Evolutionary conservation across 352 stramenopile genomes (phyloP).

Genomic region (Sclerospora graminicola): DNA sequence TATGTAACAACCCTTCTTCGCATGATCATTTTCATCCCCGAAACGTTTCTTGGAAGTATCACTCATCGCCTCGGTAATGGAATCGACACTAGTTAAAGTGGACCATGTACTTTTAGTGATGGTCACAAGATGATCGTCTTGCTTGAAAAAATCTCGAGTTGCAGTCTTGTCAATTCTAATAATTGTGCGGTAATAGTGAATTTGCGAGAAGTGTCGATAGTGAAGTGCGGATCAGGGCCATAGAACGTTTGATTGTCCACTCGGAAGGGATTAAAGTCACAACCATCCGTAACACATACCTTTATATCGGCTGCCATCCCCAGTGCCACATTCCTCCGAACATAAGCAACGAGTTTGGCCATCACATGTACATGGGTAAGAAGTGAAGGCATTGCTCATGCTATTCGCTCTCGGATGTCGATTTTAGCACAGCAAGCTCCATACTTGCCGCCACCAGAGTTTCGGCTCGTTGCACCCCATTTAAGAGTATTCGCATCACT

Average conservation of each 20-base stretch:
- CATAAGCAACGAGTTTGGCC: slow-evolving; percentile 27
- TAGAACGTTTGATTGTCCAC: too few species aligned
- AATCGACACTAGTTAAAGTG: slow-evolving; percentile 15
- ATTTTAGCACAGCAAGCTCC: slow-evolving; percentile 61
- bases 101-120: slow-evolving; percentile 25
- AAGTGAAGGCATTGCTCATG: slow-evolving; percentile 40
- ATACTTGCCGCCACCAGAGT: slow-evolving; percentile 40
- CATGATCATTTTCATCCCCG: too few species aligned
- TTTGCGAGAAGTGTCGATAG: too few species aligned
- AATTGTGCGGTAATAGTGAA: slow-evolving; percentile 75
- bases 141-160: slow-evolving; percentile 49
- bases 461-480: slow-evolving; percentile 33
- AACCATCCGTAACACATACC: slow-evolving; percentile 64
- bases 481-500: slow-evolving; percentile 60
- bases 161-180: slow-evolving; percentile 45
- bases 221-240: too few species aligned
- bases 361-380: slow-evolving; percentile 40
- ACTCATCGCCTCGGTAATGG: slow-evolving; percentile 44
- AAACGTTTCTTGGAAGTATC: too few species aligned
- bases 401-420: slow-evolving; percentile 66
- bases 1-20: too few species aligned
- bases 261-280: too few species aligned
- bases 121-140: too few species aligned
- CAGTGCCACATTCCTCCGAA: slow-evolving; percentile 34
- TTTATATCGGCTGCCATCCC: slow-evolving; percentile 40